Evolutionary conservation across 2,329 filamentous ascomycete genomes (phyloP), one percentile per base, ranked within the genome.

Genomic region (Aplosporella prunicola): DNA sequence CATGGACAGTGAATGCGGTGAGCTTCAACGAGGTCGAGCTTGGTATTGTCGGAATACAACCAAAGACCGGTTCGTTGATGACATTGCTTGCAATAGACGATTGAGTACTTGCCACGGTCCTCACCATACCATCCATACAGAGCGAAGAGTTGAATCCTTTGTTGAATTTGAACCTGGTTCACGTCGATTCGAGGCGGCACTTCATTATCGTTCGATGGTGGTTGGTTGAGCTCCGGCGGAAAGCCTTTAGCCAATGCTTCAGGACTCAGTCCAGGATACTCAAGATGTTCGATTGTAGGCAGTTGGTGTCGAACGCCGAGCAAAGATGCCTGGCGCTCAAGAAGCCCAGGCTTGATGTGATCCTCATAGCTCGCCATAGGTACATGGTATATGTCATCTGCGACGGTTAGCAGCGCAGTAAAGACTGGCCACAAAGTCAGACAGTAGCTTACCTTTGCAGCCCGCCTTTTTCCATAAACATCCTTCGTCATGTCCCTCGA

Each of bases 11-110:
- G 57, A 31, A 61, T 55, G 42, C 59, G 57, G 36, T 63, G 60
- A 1, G 51, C 46, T 37, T 61, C 56, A 5, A 60, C 39, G 5
- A 61, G 47, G 20, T 62, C 56, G 26, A 62, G 53, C 25, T 51
- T 48, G n/a, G 57, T 39, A 6, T 52, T 50, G 5, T 48, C 39
- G 1, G 48, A 47, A 57, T 93, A 96, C 67, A 98, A 81, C 91
- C 91, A 98, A 2, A 98, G 69, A 0, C 91, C 91, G 0, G 96
- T 68, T 2, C 88, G 78, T 42, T 91, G 78, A 52, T 93, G 82
- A 56, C 91, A 98, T 14, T 85, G 83, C 41, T 80, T 73, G 58
- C 91, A 98, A 4, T 78, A 78, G 5, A 83, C 79, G 11, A 89
- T 74, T 43, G 85, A 82, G 26, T 80, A 76, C 15, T 81, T 74